Evolutionary conservation across 306 rosid genomes (phyloP).

Genomic region (Acacia acuminata): DNA sequence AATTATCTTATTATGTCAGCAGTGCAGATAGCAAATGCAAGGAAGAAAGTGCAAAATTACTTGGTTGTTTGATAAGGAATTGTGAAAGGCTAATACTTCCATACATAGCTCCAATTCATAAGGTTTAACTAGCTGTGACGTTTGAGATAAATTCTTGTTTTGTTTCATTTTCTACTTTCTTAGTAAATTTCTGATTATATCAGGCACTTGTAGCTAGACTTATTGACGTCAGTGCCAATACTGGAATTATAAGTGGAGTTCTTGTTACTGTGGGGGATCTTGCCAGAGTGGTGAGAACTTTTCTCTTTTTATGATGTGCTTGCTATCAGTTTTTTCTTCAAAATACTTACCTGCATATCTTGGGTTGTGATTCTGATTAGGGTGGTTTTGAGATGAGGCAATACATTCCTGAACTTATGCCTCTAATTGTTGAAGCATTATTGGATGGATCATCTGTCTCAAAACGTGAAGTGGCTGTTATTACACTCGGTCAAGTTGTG

Average conservation of each 20-base stretch:
- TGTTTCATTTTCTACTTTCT: slow-evolving; percentile 22
- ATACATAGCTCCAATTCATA: slow-evolving; percentile 92
- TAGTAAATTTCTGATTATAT: slow-evolving; percentile 34
- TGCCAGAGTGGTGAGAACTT: slow-evolving; percentile 92
- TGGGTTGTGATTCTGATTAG: slow-evolving; percentile 48
- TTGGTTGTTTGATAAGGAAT: slow-evolving; percentile 93
- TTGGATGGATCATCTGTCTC: slow-evolving; percentile 93
- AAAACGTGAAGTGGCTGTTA: slow-evolving; percentile 94
- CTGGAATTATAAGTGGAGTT: slow-evolving; percentile 92
- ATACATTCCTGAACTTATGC: slow-evolving; percentile 98
- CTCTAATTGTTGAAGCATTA: slow-evolving; percentile 92
- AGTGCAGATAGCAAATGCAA: slow-evolving; percentile 99
- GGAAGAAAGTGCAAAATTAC: slow-evolving; percentile 97
- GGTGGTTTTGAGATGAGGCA: slow-evolving; percentile 98
- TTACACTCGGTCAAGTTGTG: slow-evolving; percentile 98
- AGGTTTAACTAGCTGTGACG: slow-evolving; percentile 51
- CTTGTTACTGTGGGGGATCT: slow-evolving; percentile 99
- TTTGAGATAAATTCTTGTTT: slow-evolving; percentile 24
- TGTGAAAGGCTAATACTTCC: slow-evolving; percentile 94
- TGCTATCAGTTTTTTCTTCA: not conserved
- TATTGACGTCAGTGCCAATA: slow-evolving; percentile 68
- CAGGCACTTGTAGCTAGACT: slow-evolving; percentile 98
- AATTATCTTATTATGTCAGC: slow-evolving; percentile 58
- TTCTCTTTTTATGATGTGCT: slow-evolving; percentile 24
- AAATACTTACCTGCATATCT: slow-evolving; percentile 1